phyloP scores from a whole-genome alignment of 352 stramenopile species.

The Pythium folliculosum region DNA sequence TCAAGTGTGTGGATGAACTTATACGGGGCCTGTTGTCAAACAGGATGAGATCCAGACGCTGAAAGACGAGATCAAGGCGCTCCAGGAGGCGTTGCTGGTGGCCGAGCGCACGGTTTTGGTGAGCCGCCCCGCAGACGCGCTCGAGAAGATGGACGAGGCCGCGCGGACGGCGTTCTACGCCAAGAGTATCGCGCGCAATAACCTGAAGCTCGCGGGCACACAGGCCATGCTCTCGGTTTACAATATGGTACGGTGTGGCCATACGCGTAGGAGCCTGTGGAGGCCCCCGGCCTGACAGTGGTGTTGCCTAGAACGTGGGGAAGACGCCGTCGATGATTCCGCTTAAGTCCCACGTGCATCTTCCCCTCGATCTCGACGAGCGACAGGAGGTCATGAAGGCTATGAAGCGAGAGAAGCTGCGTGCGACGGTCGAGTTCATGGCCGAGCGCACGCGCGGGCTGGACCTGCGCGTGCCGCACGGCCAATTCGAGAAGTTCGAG shows the following conservation, averaged over 20 bases:
- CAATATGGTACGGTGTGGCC: neutral
- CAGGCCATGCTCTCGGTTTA: conserved; percentile 27
- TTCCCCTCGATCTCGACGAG: neutral
- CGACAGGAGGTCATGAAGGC: conserved; percentile 1
- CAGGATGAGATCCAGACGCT: neutral
- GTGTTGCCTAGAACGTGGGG: neutral
- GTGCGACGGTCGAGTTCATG: conserved; percentile 13
- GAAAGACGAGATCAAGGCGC: conserved; percentile 15
- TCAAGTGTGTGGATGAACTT: too few species aligned
- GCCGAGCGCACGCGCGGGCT: conserved; percentile 12
- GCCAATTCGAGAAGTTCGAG: conserved; percentile 18
- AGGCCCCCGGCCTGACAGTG: neutral
- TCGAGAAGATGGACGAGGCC: too few species aligned
- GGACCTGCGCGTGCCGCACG: conserved; percentile 20
- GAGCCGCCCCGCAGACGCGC: too few species aligned
- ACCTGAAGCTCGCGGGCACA: conserved; percentile 11
- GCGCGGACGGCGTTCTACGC: neutral
- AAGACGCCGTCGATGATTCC: conserved; percentile 1
- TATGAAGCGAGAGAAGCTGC: conserved; percentile 2
- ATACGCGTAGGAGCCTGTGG: too few species aligned
- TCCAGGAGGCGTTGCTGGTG: neutral
- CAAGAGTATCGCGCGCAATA: conserved; percentile 7
- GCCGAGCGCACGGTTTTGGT: neutral
- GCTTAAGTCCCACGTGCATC: conserved; percentile 16
- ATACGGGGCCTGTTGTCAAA: too few species aligned